These are phyloP conservation scores for Hygrocybe punicea DNA, from an alignment of 768 basidiomycete genomes.

Conservation along the genomic window DNA sequence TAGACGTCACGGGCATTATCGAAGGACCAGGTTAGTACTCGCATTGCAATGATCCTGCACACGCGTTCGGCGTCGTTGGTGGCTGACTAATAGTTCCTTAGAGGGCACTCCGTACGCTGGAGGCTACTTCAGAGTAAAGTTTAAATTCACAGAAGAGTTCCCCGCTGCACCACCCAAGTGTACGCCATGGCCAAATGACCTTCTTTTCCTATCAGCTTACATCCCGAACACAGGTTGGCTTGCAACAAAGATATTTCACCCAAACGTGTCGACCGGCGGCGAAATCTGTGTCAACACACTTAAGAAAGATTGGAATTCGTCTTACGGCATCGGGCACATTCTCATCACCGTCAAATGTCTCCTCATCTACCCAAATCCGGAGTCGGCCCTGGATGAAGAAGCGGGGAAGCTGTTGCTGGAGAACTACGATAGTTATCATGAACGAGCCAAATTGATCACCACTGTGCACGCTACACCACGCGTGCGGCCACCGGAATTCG, in stretches of 20 bases:
- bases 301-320: constrained; percentile 95
- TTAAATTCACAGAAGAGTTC: constrained; percentile 91
- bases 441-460: constrained; percentile 84
- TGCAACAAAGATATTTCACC: constrained; percentile 93
- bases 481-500: constrained; percentile 68
- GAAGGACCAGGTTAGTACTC: constrained; percentile 76
- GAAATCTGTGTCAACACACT: constrained; percentile 97
- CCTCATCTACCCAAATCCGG: constrained; percentile 94
- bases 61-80: constrained; percentile 4
- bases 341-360: constrained; percentile 92
- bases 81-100: constrained; percentile 29
- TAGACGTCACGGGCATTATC: constrained; percentile 84
- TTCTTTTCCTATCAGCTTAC: neutral
- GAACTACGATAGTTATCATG: constrained; percentile 84
- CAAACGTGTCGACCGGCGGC: constrained; percentile 84
- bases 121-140: constrained; percentile 70
- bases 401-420: constrained; percentile 90
- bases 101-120: constrained; percentile 67
- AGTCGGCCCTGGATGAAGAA: constrained; percentile 93
- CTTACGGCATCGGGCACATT: constrained; percentile 88
- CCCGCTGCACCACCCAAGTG: constrained; percentile 94
- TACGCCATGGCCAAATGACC: constrained; percentile 35
- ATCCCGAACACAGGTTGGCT: constrained; percentile 64
- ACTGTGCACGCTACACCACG: constrained; percentile 87
- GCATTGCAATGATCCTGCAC: constrained; percentile 1